These are phyloP conservation scores for Phylloporus sp. DNA, from an alignment of 768 basidiomycete genomes.

Conservation along the genomic window DNA sequence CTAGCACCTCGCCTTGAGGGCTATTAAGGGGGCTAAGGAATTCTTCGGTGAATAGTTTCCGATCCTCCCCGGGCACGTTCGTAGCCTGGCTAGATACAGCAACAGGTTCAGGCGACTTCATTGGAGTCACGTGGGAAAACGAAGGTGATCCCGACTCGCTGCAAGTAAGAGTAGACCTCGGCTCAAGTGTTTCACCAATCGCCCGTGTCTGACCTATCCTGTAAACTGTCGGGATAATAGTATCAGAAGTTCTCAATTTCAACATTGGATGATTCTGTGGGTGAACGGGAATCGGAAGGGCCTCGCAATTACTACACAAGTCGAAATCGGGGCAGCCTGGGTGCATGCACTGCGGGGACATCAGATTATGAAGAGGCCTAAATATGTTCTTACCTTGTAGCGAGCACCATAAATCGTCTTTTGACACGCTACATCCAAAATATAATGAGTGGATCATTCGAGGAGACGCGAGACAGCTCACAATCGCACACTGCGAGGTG, in stretches of 20 bases:
- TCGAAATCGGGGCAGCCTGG: conserved; percentile 75
- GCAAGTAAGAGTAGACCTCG: not conserved
- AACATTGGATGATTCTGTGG: conserved; percentile 65
- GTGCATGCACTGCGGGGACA: conserved; percentile 67
- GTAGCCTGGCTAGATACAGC: not conserved
- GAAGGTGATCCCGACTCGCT: not conserved
- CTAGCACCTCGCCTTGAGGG: conserved; percentile 6
- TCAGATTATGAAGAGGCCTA: not conserved
- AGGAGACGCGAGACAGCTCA: conserved; percentile 9
- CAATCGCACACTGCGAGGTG: conserved; percentile 64
- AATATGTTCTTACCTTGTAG: conserved; percentile 53
- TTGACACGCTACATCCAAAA: conserved; percentile 36
- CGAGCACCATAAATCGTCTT: conserved; percentile 55
- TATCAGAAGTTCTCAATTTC: conserved; percentile 59
- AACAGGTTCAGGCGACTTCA: not conserved
- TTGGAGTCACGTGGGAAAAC: not conserved
- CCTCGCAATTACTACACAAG: conserved; percentile 74
- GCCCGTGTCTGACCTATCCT: conserved; percentile 20
- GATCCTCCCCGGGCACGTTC: not conserved
- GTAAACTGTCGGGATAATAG: conserved; percentile 43
- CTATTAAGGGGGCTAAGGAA: conserved; percentile 24
- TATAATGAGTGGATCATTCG: not conserved
- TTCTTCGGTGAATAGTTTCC: conserved; percentile 11
- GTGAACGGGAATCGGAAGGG: conserved; percentile 72
- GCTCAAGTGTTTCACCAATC: not conserved